These are phyloP conservation scores for Phlebiopsis flavidoalba DNA, from an alignment of 768 basidiomycete genomes.

Conservation along the genomic window DNA sequence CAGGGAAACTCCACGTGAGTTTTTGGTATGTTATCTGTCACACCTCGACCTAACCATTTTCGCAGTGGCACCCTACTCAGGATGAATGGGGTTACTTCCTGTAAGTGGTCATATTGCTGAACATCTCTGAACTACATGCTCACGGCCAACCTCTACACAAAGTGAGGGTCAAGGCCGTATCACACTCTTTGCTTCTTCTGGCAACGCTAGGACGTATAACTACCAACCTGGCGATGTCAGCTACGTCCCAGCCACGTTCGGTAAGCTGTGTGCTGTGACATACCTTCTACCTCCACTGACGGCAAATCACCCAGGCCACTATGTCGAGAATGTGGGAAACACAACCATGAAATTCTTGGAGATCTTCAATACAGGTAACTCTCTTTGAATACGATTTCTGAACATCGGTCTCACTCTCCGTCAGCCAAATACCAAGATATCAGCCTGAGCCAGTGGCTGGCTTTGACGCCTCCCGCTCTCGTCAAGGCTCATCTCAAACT, in stretches of 20 bases:
- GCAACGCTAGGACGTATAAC: conserved; percentile 38
- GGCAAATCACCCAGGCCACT: conserved; percentile 38
- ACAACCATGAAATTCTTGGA: conserved; percentile 54
- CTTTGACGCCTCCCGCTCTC: conserved; percentile 50
- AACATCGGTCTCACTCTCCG: background rate
- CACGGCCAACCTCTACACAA: background rate
- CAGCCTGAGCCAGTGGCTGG: conserved; percentile 52
- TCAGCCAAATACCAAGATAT: conserved; percentile 49
- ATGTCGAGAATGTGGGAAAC: conserved; percentile 63
- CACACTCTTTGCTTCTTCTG: conserved; percentile 35
- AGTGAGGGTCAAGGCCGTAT: conserved; percentile 38
- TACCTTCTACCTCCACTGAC: no score
- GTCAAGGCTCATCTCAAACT: conserved; percentile 55
- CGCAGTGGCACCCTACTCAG: conserved; percentile 47
- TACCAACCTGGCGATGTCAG: conserved; percentile 32
- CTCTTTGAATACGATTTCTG: background rate
- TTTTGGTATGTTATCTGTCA: background rate
- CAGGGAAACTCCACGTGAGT: conserved; percentile 3
- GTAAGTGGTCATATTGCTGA: conserved; percentile 9
- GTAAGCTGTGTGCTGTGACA: no score
- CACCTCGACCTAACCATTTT: conserved; percentile 9
- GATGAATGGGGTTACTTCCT: conserved; percentile 41
- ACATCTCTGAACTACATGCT: background rate
- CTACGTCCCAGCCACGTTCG: conserved; percentile 15
- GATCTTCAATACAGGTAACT: conserved; percentile 41